Evolutionary conservation across 2,329 filamentous ascomycete species (phyloP).

Genomic region (Scortechinia acanthostroma): DNA sequence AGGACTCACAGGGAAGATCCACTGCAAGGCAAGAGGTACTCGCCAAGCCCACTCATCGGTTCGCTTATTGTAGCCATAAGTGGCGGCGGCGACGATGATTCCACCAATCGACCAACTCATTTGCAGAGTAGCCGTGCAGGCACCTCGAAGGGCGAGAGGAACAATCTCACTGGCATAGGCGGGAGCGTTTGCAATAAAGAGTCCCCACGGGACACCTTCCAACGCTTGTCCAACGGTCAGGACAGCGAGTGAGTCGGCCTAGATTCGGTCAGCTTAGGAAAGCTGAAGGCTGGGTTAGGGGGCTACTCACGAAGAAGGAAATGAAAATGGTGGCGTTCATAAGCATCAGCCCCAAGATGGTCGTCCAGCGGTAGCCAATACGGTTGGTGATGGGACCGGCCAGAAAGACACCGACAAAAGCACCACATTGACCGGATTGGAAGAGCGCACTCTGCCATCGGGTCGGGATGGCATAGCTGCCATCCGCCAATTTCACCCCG

Average conservation of each 20-base stretch:
- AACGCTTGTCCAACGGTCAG: conserved; percentile 43
- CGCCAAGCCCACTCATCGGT: conserved; percentile 22
- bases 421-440: conserved; percentile 20
- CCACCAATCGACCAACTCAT: conserved; percentile 58
- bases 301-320: conserved; percentile 40
- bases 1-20: conserved; percentile 37
- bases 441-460: conserved; percentile 29
- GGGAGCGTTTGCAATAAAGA: conserved; percentile 56
- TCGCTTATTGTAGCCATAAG: conserved; percentile 38
- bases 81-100: conserved; percentile 48
- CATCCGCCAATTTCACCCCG: conserved; percentile 17
- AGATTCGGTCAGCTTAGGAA: conserved; percentile 11
- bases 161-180: conserved; percentile 55
- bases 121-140: conserved; percentile 50
- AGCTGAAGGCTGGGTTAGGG: neutral
- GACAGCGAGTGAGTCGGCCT: conserved; percentile 26
- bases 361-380: conserved; percentile 26
- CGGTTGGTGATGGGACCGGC: conserved; percentile 25
- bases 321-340: conserved; percentile 29
- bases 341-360: conserved; percentile 15
- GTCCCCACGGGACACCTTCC: conserved; percentile 53
- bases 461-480: conserved; percentile 21
- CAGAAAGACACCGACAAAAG: conserved; percentile 23
- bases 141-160: conserved; percentile 44
- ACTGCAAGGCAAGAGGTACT: conserved; percentile 46